Base-by-base conservation (phyloP, 371 early-diverging fungal genomes). In the Mucor piriformis region DNA sequence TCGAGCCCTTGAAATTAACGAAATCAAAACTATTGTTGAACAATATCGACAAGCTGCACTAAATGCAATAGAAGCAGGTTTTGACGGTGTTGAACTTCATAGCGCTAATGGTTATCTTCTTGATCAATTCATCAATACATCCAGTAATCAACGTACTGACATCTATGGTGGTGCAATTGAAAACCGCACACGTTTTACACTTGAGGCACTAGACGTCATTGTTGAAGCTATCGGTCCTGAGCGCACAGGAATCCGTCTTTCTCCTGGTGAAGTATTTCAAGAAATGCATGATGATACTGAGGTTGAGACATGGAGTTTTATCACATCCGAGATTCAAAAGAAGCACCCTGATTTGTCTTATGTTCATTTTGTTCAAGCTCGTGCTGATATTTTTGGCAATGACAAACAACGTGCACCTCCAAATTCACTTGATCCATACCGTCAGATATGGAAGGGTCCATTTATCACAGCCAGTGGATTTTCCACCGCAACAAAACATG, bases 81-180 rank as follows among this genome's bases (percentile, higher is more conserved):
- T 37, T 57, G 86, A 89, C 46, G 87, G 81, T 35, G 68, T 90
- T 4, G 87, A 90, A 57, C 72, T 92, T 33, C 90, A 90, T 64
- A 77, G 66, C 24, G 87, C 86, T 0, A 78, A 86, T 35, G 86
- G 87, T 1, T 88, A 84, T 64, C 73, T 89, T 34, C 34, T 85
- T 50, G 71, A 81, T 51, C 81, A 84, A 48, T 89, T 90, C 34
- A 44, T 64, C 12, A 64, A 68, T 37, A 20, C 51, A 6, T 24
- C 16, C n/a, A 55, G 46, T 38, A 90, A 90, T 59, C 18, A 63
- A 4, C 56, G 60, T 12, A 55, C 54, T 2, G 60, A 64, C 18
- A 56, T 70, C 15, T 89, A 86, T 54, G 82, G 83, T 10, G 84
- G 84, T 2, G 69, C 74, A 2, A 54, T 73, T 20, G 79, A 84